phyloP scores from a whole-genome alignment of 352 stramenopile species.

The Phytopythium kandeliae region DNA sequence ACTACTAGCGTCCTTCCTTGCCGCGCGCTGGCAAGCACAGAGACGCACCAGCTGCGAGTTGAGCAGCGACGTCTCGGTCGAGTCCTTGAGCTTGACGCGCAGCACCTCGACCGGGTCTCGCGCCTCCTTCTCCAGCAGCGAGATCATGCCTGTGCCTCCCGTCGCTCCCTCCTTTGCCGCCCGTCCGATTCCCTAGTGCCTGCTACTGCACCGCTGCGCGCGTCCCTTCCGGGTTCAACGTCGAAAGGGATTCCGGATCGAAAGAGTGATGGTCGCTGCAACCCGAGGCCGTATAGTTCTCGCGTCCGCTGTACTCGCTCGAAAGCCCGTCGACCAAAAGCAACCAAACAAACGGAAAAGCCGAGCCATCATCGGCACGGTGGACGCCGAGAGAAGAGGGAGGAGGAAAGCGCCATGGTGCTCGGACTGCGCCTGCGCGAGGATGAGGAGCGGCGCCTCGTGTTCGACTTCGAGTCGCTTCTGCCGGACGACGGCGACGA shows the following conservation, averaged over 20 bases:
- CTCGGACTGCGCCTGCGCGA: conserved; percentile 72
- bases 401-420: conserved; percentile 35
- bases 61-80: conserved; percentile 71
- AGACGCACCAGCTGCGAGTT: conserved; percentile 66
- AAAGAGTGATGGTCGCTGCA: conserved; percentile 5
- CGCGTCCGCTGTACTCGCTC: not conserved
- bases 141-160: conserved; percentile 46
- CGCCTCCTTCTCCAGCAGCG: conserved; percentile 78
- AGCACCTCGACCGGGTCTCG: conserved; percentile 78
- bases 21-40: too few relatives aligned
- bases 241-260: too few relatives aligned
- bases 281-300: conserved; percentile 3
- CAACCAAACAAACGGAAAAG: not conserved
- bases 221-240: conserved; percentile 3
- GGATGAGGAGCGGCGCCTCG: conserved; percentile 65
- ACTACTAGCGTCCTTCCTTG: not conserved
- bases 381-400: too few relatives aligned
- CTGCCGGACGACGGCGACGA: conserved; percentile 64
- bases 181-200: not conserved
- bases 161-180: not conserved
- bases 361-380: too few relatives aligned
- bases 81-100: conserved; percentile 78
- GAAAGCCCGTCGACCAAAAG: not conserved
- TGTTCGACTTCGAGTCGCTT: conserved; percentile 84
- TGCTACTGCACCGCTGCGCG: not conserved